These are phyloP conservation scores for Effrenium voratum DNA, from an alignment of 73 alveolate genomes.

Conservation along the genomic window DNA sequence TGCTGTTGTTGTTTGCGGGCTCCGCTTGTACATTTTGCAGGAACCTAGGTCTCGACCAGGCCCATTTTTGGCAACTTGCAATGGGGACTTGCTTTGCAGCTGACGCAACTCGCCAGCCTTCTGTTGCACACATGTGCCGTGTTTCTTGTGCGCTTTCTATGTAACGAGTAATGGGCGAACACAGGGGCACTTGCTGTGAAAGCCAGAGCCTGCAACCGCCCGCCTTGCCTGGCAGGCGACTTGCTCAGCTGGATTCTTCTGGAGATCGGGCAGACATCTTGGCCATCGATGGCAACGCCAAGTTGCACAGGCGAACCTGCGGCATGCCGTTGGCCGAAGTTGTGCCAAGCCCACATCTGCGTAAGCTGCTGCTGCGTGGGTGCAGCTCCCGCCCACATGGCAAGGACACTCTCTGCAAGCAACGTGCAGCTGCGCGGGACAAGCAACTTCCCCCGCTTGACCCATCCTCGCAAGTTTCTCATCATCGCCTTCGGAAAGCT, in stretches of 20 bases:
- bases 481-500: neutral
- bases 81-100: too few relatives aligned
- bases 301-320: neutral
- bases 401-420: conserved; percentile 1
- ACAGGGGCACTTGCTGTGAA: too few relatives aligned
- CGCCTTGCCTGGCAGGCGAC: neutral
- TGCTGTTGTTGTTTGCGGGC: too few relatives aligned
- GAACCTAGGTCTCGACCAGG: too few relatives aligned
- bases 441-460: neutral
- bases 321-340: conserved; percentile 8
- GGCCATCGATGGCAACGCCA: conserved; percentile 11
- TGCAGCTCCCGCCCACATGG: conserved; percentile 8
- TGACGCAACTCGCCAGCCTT: too few relatives aligned
- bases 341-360: neutral
- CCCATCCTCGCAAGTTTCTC: neutral
- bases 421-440: conserved; percentile 17
- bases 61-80: too few relatives aligned
- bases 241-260: neutral
- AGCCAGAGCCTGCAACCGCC: too few relatives aligned
- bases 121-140: too few relatives aligned
- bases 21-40: too few relatives aligned
- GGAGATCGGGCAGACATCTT: neutral
- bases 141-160: too few relatives aligned
- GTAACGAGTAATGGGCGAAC: too few relatives aligned
- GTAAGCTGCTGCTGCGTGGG: neutral